These are phyloP conservation scores for Penicillium silybi DNA, from an alignment of 495 filamentous ascomycete species.

Conservation along the genomic window DNA sequence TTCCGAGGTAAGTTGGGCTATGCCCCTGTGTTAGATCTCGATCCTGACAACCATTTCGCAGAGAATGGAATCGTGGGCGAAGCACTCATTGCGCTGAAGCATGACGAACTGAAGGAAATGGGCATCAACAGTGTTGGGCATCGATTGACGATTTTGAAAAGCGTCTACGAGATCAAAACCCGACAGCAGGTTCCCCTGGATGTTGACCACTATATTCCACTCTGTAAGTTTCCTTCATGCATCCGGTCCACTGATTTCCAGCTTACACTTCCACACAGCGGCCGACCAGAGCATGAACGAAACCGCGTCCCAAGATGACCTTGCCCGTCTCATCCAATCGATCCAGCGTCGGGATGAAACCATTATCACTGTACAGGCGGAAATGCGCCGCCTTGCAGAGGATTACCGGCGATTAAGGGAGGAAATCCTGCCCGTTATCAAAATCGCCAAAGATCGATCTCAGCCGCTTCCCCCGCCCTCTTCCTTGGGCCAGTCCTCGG, in stretches of 20 bases:
- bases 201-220: conserved; percentile 86
- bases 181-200: conserved; percentile 88
- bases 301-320: conserved; percentile 84
- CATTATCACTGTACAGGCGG: conserved; percentile 72
- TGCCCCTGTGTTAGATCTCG: background rate
- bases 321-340: conserved; percentile 81
- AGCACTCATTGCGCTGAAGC: conserved; percentile 79
- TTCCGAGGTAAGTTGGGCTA: conserved; percentile 63
- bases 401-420: conserved; percentile 82
- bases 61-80: conserved; percentile 94
- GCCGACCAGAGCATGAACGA: conserved; percentile 86
- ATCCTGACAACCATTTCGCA: conserved; percentile 28
- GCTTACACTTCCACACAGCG: conserved; percentile 48
- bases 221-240: conserved; percentile 58
- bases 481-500: conserved; percentile 21
- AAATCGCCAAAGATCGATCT: conserved; percentile 83
- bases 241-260: background rate
- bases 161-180: conserved; percentile 90
- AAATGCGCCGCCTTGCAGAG: conserved; percentile 74
- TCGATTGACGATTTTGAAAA: conserved; percentile 89
- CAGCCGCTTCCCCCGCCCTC: conserved; percentile 71
- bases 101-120: conserved; percentile 93
- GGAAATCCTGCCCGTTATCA: conserved; percentile 84
- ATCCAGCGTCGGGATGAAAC: conserved; percentile 84
- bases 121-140: conserved; percentile 89